Base-by-base conservation (phyloP, 1,284 basidiomycete species). In the Cryptococcus sp. region DNA sequence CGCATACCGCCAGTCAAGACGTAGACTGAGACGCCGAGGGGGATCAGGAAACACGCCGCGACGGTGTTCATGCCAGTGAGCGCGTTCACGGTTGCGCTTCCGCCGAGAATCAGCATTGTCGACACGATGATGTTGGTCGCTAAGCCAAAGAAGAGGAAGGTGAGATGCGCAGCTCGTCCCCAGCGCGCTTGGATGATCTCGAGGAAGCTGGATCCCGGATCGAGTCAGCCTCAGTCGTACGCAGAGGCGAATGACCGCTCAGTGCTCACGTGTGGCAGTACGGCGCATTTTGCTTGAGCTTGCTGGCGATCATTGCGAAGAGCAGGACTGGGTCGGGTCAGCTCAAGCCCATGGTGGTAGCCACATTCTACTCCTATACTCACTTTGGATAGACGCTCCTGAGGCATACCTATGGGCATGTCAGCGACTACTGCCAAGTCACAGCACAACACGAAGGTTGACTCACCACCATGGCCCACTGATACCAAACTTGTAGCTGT, bases 11-110 rank as follows among this genome's bases (percentile, higher is more conserved):
- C 78, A 5, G 72, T 65, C 8, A 86, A 80, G 55, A 86, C 85
- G 73, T 80, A 81, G 49, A 76, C 61, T 19, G 72, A 69, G 22
- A 81, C 80, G 13, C 73, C 73, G 48, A 78, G 41, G 2, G 79
- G 78, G 54, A 80, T 77, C 23, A 92, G 81, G 81, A 91, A 91
- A 71, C 87, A 88, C 1, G 88, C 88, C 3, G 89, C 90, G 57
- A 88, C 82, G n/a, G 87, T 88, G 70, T 82, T 85, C 87, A 91
- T 90, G 0, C 89, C 89, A 0, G 91, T 93, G 47, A 95, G 78
- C 53, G 85, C 85, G 7, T 85, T 86, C 20, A 92, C 88, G 0
- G 89, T 90, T 0, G 89, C 89, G 0, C 85, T 85, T 0, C 89
- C 90, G 17, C 90, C 90, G 53, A 87, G 81, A 40, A 83, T 81